These are phyloP conservation scores for Arthrobotrys sphaeroides DNA, from an alignment of 2,329 filamentous ascomycete species.

Conservation along the genomic window DNA sequence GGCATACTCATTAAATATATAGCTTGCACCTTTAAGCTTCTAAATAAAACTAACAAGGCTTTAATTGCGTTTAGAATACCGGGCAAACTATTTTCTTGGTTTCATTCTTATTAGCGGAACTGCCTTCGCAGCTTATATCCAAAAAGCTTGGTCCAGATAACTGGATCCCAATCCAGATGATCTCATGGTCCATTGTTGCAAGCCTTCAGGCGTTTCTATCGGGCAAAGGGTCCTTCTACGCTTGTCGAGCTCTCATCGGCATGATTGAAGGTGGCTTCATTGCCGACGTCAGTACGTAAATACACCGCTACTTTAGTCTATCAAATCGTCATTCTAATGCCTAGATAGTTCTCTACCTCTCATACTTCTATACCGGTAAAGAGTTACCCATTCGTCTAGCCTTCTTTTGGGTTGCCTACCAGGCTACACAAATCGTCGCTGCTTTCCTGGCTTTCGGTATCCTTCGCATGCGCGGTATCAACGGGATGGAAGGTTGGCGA, in stretches of 20 bases:
- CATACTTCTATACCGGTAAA: constrained; percentile 77
- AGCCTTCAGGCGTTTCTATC: constrained; percentile 65
- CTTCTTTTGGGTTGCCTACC: constrained; percentile 76
- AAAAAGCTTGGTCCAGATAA: constrained; percentile 70
- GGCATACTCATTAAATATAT: not conserved
- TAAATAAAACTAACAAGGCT: not conserved
- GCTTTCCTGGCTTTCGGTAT: constrained; percentile 69
- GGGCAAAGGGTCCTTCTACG: constrained; percentile 63
- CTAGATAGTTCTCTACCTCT: constrained; percentile 69
- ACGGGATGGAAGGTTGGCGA: constrained; percentile 67
- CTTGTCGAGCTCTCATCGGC: constrained; percentile 63
- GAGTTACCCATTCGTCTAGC: constrained; percentile 75
- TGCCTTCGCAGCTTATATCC: constrained; percentile 70
- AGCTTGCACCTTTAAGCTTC: not conserved
- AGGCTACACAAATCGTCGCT: constrained; percentile 67
- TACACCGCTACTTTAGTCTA: not conserved
- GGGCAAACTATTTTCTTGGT: constrained; percentile 69
- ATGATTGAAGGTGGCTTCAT: constrained; percentile 63
- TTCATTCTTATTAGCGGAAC: constrained; percentile 67
- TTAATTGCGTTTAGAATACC: constrained; percentile 64
- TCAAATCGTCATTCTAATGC: constrained; percentile 13
- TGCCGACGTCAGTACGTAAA: constrained; percentile 42
- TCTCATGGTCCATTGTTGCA: constrained; percentile 68
- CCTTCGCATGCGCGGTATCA: constrained; percentile 65
- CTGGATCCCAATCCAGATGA: constrained; percentile 71